Percentiles rank a stretch among this genome's conserved stretches.
Evolutionary conservation across 768 basidiomycete species (phyloP).

Genomic region (Leccinum longicurvipes): DNA sequence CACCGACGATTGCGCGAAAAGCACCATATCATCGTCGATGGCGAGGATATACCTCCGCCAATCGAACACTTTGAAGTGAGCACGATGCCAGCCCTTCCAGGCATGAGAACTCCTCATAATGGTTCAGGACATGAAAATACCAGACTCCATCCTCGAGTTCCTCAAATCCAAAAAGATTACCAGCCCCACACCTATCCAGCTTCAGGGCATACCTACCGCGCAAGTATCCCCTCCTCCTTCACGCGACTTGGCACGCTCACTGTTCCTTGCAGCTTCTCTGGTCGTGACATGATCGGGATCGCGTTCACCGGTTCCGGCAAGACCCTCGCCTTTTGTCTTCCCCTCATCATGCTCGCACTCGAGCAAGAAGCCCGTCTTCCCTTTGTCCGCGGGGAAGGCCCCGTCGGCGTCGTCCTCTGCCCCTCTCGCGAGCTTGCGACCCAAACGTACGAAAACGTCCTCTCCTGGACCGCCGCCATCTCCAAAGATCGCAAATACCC

Average conservation of each 20-base stretch:
- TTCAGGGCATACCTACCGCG: slow-evolving; percentile 96
- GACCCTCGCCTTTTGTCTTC: slow-evolving; percentile 97
- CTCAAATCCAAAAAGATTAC: slow-evolving; percentile 83
- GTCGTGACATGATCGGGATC: slow-evolving; percentile 97
- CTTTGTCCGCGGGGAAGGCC: slow-evolving; percentile 91
- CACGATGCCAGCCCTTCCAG: not conserved
- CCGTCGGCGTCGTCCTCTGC: slow-evolving; percentile 94
- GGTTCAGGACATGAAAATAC: slow-evolving; percentile 96
- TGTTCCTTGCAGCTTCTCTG: slow-evolving; percentile 64
- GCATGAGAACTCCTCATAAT: slow-evolving; percentile 11
- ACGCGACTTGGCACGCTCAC: slow-evolving; percentile 2
- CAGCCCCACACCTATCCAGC: slow-evolving; percentile 90
- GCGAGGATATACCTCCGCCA: slow-evolving; percentile 90
- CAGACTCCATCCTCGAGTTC: slow-evolving; percentile 75
- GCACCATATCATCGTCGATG: slow-evolving; percentile 93
- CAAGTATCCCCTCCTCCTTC: slow-evolving; percentile 38
- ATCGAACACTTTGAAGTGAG: slow-evolving; percentile 82
- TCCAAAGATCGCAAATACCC: slow-evolving; percentile 82
- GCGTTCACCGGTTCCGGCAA: slow-evolving; percentile 99
- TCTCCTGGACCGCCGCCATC: slow-evolving; percentile 80
- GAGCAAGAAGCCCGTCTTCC: slow-evolving; percentile 92
- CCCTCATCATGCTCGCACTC: slow-evolving; percentile 91
- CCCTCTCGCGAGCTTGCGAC: slow-evolving; percentile 95
- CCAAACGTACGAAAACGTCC: slow-evolving; percentile 94
- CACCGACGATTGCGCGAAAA: slow-evolving; percentile 79